These are phyloP conservation scores for Gilbertella persicaria DNA, from an alignment of 371 early-diverging fungal genomes.

Conservation along the genomic window DNA sequence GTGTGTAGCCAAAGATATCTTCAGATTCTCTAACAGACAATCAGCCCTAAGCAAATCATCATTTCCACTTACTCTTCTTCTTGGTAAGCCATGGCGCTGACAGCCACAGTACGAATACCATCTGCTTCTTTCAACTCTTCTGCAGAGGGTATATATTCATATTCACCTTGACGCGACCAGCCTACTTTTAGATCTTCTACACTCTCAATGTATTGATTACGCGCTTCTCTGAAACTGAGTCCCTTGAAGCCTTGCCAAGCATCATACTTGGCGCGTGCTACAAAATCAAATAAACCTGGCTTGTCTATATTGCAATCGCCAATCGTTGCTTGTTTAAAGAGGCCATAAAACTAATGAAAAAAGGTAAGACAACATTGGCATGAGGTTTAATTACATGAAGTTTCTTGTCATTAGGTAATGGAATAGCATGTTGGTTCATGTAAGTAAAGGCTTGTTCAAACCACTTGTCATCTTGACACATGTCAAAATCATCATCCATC, in stretches of 20 bases:
- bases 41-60: neutral
- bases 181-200: conserved; percentile 42
- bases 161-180: conserved; percentile 45
- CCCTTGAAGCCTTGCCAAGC: conserved; percentile 45
- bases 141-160: conserved; percentile 24
- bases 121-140: conserved; percentile 21
- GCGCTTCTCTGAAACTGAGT: conserved; percentile 27
- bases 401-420: conserved; percentile 42
- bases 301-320: conserved; percentile 41
- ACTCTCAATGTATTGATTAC: conserved; percentile 32
- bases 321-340: conserved; percentile 51
- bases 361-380: neutral
- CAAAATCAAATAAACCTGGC: conserved; percentile 50
- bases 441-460: conserved; percentile 47
- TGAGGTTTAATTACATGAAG: conserved; percentile 25
- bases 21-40: conserved; percentile 22
- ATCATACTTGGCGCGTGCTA: conserved; percentile 53
- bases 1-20: conserved; percentile 38
- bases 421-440: conserved; percentile 33
- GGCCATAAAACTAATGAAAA: conserved; percentile 41
- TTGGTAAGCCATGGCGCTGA: conserved; percentile 34
- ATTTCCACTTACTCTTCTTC: conserved; percentile 18
- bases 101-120: conserved; percentile 15
- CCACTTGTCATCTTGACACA: conserved; percentile 34
- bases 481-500: conserved; percentile 17